Evolutionary conservation across 108 stramenopile genomes (phyloP).

Genomic region (Epithemia pelagica): DNA sequence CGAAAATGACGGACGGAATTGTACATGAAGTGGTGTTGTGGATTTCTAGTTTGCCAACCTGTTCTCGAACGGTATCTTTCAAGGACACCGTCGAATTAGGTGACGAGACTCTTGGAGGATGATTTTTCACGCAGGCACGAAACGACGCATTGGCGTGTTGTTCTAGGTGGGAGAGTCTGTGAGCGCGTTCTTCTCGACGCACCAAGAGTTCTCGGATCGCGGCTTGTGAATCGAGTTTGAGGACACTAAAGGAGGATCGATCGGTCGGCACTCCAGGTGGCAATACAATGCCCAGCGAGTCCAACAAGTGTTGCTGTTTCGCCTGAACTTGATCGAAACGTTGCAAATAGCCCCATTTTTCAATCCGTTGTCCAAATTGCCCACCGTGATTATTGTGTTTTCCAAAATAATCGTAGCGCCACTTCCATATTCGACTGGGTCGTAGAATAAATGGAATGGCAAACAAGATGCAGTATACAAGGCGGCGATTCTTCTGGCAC

Average conservation of each 20-base stretch:
- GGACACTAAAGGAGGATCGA: not conserved
- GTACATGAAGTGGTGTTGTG: not conserved
- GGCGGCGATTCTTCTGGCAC: not conserved
- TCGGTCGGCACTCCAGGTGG: not conserved
- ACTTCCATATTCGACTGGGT: not conserved
- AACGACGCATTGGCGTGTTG: not conserved
- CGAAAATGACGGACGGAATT: not conserved
- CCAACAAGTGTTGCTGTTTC: not conserved
- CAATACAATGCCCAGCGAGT: not conserved
- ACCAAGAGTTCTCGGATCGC: slow-evolving; percentile 7
- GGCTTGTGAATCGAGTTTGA: not conserved
- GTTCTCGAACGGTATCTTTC: not conserved
- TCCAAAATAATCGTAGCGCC: not conserved
- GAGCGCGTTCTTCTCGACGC: slow-evolving; percentile 1
- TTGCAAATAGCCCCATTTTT: not conserved
- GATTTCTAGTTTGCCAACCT: not conserved
- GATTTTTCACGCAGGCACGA: not conserved
- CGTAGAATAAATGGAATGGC: slow-evolving; percentile 5
- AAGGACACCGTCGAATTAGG: not conserved
- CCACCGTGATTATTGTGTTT: not conserved
- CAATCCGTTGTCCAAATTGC: not conserved
- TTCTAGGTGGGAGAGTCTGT: not conserved
- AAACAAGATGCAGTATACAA: slow-evolving; percentile 3
- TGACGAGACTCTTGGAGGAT: not conserved
- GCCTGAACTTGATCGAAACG: not conserved